Percentiles rank a stretch among this genome's conserved stretches.
These are phyloP conservation scores for Daldinia sp. DNA, from an alignment of 2,329 filamentous ascomycete species.

Conservation along the genomic window DNA sequence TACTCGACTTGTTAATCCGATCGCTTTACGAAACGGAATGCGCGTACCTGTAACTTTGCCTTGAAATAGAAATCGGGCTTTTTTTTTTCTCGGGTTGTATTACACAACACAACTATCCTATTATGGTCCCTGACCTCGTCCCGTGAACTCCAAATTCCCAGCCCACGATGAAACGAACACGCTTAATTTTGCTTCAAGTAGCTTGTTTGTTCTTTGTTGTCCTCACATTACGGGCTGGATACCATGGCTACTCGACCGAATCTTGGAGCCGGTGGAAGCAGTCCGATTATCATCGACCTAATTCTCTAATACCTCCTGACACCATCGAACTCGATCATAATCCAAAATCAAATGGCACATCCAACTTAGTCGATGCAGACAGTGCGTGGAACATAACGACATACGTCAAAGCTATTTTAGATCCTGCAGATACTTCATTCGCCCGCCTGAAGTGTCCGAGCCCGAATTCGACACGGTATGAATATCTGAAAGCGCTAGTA, in stretches of 20 bases:
- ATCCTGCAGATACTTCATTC: background rate
- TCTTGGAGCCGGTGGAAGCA: background rate
- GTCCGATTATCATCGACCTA: background rate
- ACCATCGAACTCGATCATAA: background rate
- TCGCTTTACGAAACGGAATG: background rate
- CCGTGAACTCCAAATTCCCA: too few species aligned
- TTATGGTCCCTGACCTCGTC: background rate
- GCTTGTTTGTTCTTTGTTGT: background rate
- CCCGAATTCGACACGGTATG: background rate
- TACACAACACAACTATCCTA: background rate
- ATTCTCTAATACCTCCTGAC: background rate
- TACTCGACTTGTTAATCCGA: background rate
- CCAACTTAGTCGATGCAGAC: background rate
- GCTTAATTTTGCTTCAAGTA: background rate
- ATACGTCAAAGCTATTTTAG: background rate
- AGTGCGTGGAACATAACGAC: background rate
- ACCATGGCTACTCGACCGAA: background rate
- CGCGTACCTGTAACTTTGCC: background rate
- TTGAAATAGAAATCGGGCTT: background rate
- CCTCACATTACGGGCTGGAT: background rate
- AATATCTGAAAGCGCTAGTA: background rate
- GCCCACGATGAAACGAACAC: background rate
- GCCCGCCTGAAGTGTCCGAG: background rate
- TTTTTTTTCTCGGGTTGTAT: background rate
- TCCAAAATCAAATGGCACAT: background rate